A percentile compares a stretch with the other conserved stretches of the same genome.
Conservation (phyloP, 2,329 filamentous ascomycete species). For the Amauroascus niger region DNA sequence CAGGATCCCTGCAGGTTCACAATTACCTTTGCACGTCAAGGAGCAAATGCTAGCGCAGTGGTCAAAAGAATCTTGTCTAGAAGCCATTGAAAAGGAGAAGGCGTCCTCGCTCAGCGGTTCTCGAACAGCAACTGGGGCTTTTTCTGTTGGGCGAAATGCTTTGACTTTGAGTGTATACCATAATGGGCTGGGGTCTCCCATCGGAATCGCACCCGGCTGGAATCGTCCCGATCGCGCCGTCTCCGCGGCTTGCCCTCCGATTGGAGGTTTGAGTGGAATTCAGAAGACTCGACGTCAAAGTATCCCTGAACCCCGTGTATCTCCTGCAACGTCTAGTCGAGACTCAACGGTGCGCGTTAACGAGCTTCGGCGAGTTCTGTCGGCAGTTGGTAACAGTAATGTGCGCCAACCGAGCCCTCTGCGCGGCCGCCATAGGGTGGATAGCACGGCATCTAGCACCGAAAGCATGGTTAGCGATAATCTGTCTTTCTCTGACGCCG, state of each 20-base stretch:
- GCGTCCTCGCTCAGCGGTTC: constrained; percentile 69
- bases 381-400: constrained; percentile 28
- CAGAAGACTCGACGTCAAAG: constrained; percentile 31
- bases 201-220: constrained; percentile 20
- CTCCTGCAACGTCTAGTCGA: constrained; percentile 29
- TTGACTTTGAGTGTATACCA: constrained; percentile 24
- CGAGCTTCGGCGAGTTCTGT: constrained; percentile 41
- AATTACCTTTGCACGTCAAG: constrained; percentile 56
- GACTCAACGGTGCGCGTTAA: constrained; percentile 41
- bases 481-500: constrained; percentile 29
- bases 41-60: constrained; percentile 72
- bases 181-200: constrained; percentile 26
- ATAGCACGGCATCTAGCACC: constrained; percentile 33
- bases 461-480: constrained; percentile 39
- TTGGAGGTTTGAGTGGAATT: constrained; percentile 22
- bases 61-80: constrained; percentile 64
- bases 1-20: constrained; percentile 35
- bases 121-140: constrained; percentile 47
- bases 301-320: constrained; percentile 18
- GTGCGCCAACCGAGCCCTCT: constrained; percentile 36
- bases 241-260: constrained; percentile 17
- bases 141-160: constrained; percentile 21
- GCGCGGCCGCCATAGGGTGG: constrained; percentile 29
- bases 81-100: constrained; percentile 57
- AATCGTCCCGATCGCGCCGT: constrained; percentile 18